Evolutionary conservation across 148 eudicot species (phyloP).

Genomic region (Fagopyrum esculentum): DNA sequence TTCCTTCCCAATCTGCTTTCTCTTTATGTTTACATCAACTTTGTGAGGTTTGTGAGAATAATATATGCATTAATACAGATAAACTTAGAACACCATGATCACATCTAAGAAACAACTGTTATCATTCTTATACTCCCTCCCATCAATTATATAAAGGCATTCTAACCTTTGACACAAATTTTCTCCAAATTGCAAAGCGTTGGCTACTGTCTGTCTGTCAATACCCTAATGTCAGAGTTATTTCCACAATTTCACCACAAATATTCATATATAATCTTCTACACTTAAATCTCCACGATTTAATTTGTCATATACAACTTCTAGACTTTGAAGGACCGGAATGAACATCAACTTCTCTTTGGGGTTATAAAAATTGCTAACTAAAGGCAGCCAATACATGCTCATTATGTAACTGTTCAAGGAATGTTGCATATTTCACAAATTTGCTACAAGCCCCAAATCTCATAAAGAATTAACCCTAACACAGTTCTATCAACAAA

Average conservation of each 20-base stretch:
- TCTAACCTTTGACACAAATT: not conserved
- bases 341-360: not conserved
- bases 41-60: conserved; percentile 30
- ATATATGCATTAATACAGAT: not conserved
- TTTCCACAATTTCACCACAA: not conserved
- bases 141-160: too few relatives aligned
- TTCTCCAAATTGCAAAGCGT: not conserved
- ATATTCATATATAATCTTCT: not conserved
- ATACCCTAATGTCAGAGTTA: not conserved
- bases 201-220: not conserved
- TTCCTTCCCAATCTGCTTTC: conserved; percentile 21
- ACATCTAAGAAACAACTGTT: not conserved
- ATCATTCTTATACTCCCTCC: not conserved
- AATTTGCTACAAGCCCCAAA: not conserved
- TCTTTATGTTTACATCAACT: conserved; percentile 22
- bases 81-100: not conserved
- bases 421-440: not conserved
- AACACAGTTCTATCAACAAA: not conserved
- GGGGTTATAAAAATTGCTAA: not conserved
- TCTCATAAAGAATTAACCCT: not conserved
- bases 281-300: not conserved
- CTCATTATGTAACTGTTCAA: not conserved
- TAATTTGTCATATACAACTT: not conserved
- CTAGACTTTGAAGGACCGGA: not conserved
- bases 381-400: not conserved